Evolutionary conservation across 768 basidiomycete genomes (phyloP), one percentile per base, ranked within the genome.

Genomic region (Mycena galericulata): DNA sequence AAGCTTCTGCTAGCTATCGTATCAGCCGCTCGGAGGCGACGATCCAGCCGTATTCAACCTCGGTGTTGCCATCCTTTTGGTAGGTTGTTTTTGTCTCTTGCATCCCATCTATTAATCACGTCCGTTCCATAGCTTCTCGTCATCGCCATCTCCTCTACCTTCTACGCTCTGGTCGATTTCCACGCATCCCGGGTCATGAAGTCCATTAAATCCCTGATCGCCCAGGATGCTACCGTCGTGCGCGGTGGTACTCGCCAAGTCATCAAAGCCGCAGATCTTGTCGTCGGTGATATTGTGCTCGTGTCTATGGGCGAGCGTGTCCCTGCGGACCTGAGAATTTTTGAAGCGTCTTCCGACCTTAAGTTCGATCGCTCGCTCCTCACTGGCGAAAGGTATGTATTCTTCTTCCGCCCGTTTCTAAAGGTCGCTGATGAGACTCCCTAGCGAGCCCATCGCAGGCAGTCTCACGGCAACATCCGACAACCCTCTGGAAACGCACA

Each of bases 151-250:
- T 85, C 83, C 3, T 75, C 83, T 3, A 81, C 80, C 1, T 82
- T 87, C 74, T 87, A 87, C 51, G 86, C 87, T 4, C 76, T 83
- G 8, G 85, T 85, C 41, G 87, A 88, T 71, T 88, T 79, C 72
- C 82, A 83, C 18, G 86, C 87, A 10, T 79, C 75, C 17, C 79
- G 84, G 1, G 83, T 86, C 62, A 88, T 88, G 85, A 82, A 84
- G 38, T 86, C 86, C 17, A 87, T 88, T 74, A 87, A 85, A 74
- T 84, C 85, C 64, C 85, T 90, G 26, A 87, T 90, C 17, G 87
- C 89, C 2, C 83, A 89, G 24, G 86, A 87, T 71, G 88, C 88
- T 30, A 83, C 86, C 24, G 84, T 90, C 46, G 78, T 87, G 20
- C 82, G 88, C 1, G 85, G 88, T 61, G 82, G 84, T 10, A 81